Base-by-base conservation (phyloP, 192 early-diverging fungal species). In the Piromyces sp. region DNA sequence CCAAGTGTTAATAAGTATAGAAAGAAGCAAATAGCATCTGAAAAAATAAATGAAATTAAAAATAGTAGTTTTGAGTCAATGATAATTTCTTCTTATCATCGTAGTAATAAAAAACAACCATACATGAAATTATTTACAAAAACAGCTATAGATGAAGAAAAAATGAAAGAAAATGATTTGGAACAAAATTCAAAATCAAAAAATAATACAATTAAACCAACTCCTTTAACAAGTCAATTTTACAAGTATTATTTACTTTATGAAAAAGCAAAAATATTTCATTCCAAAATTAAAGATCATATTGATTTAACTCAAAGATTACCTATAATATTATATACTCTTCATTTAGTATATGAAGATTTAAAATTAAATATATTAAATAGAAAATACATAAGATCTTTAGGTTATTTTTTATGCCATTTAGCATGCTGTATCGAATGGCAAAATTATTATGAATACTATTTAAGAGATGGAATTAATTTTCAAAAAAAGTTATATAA, bases 331-430 rank as follows among this genome's bases (percentile, higher is more conserved):
- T 81, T 91, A 6, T 68, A 84, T 14, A 81, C 86, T 0, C 80
- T 92, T 6, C 91, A 92, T 82, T 82, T 92, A 0, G 84, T 92
- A 29, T 87, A 89, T 80, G 90, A 92, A 36, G 88, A 92, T 82
- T 51, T 90, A 26, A 87, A 86, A 68, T 81, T 89, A 29, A 84
- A 87, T 81, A n/a, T 86, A 29, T 58, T 81, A 11, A 84, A 83
- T 5, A 82, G 83, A 68, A 82, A 85, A 28, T 83, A 85, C 19
- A 78, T 83, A 6, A 78, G 86, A 36, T 33, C 84, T 37, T 42
- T 80, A 17, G 87, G 85, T 42, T 28, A 85, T 4, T 78, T 89
- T 42, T 81, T 85, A 30, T 79, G 85, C 13, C 58, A 87, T 36
- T 80, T 88, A 11, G 81, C 79, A 16, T 58, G 86, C 37, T 79